Percentiles rank a stretch among this genome's conserved stretches.
These are phyloP conservation scores for Entophlyctis helioformis DNA, from an alignment of 192 early-diverging fungal genomes.

Conservation along the genomic window DNA sequence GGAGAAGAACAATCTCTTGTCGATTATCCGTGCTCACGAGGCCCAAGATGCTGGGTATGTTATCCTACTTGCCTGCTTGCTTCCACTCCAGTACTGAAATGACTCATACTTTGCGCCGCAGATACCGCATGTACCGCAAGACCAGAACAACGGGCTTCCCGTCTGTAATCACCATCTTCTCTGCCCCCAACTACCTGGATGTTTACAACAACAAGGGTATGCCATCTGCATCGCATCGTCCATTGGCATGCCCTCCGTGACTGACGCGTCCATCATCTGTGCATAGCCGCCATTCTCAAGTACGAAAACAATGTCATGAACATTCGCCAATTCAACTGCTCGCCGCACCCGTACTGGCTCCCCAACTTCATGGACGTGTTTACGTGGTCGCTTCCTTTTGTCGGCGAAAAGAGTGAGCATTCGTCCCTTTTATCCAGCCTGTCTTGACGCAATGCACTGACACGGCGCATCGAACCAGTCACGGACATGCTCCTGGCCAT, in stretches of 20 bases:
- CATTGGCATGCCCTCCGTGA: background rate
- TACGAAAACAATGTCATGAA: conserved; percentile 99
- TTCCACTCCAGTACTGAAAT: background rate
- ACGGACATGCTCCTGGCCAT: conserved; percentile 95
- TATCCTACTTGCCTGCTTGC: conserved; percentile 10
- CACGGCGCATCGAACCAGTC: conserved; percentile 40
- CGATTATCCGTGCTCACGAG: conserved; percentile 94
- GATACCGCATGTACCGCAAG: conserved; percentile 92
- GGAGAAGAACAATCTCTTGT: conserved; percentile 86
- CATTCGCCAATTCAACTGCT: conserved; percentile 91
- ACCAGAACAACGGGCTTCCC: conserved; percentile 89
- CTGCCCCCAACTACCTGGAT: conserved; percentile 95
- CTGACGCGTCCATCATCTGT: background rate
- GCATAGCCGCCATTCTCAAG: conserved; percentile 81
- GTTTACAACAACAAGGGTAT: conserved; percentile 93
- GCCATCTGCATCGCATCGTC: background rate
- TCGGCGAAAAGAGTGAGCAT: conserved; percentile 85
- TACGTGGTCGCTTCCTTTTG: conserved; percentile 94
- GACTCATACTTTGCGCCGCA: conserved; percentile 2
- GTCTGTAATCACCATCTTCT: conserved; percentile 95
- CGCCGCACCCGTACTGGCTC: conserved; percentile 96
- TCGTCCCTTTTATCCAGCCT: background rate
- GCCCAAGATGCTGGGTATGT: conserved; percentile 84
- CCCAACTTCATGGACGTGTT: conserved; percentile 99
- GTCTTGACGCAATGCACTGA: background rate